Percentiles rank a stretch among this genome's conserved stretches.
These are phyloP conservation scores for Meyerozyma elateridarum DNA, from an alignment of 1,139 yeast genomes.

Conservation along the genomic window DNA sequence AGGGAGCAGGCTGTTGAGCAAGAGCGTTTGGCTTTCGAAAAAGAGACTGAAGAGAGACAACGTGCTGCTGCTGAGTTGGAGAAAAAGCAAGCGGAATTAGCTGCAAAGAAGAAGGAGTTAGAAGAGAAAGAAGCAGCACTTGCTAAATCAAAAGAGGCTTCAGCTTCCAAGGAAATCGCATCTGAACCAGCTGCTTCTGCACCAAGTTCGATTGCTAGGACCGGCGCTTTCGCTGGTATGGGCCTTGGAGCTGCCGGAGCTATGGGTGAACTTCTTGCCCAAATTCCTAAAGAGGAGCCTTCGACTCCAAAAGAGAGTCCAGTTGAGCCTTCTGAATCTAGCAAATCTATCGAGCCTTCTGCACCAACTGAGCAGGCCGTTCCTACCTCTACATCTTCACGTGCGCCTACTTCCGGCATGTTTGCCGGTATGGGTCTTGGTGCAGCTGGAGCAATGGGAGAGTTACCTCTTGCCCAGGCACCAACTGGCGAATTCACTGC, in stretches of 20 bases:
- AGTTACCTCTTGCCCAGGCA: too few species aligned
- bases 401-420: slow-evolving; percentile 7
- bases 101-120: slow-evolving; percentile 32
- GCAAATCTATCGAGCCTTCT: slow-evolving; percentile 7
- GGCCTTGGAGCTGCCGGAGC: slow-evolving; percentile 21
- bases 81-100: slow-evolving; percentile 21
- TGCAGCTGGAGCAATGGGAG: too few species aligned
- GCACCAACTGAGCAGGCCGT: slow-evolving; percentile 14
- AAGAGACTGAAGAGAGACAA: slow-evolving; percentile 7
- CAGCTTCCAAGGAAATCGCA: too few species aligned
- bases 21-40: slow-evolving; percentile 10
- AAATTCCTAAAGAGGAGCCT: too few species aligned
- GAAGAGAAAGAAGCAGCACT: slow-evolving; percentile 13
- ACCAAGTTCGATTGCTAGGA: too few species aligned
- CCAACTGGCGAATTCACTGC: too few species aligned
- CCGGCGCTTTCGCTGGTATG: slow-evolving; percentile 27
- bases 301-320: slow-evolving; percentile 23
- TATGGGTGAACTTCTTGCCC: slow-evolving; percentile 6
- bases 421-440: slow-evolving; percentile 13
- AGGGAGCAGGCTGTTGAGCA: slow-evolving; percentile 17
- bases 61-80: slow-evolving; percentile 9
- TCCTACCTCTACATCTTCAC: slow-evolving; percentile 8
- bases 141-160: too few species aligned
- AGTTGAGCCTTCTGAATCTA: slow-evolving; percentile 23
- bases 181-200: too few species aligned